Percentiles rank a stretch among this genome's conserved stretches.
Evolutionary conservation across 2,329 filamentous ascomycete genomes (phyloP).

Genomic region (Botrytis pseudocinerea): DNA sequence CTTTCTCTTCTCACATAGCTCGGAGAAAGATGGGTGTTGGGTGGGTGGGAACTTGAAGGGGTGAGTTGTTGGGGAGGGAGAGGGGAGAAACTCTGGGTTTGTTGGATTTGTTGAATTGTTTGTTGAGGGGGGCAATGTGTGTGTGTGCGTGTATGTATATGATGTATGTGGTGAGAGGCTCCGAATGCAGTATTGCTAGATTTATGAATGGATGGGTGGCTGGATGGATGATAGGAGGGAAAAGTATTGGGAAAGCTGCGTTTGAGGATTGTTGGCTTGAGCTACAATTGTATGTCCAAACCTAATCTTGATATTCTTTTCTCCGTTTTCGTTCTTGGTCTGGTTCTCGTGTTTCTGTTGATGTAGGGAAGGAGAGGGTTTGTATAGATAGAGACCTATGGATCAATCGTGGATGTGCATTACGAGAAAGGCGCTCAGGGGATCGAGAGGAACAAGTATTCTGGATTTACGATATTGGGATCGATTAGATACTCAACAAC

Average conservation of each 20-base stretch:
- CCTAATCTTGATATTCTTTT: neutral
- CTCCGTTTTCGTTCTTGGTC: neutral
- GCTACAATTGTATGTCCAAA: neutral
- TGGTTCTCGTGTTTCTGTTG: neutral
- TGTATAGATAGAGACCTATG: no score
- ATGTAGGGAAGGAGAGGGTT: neutral
- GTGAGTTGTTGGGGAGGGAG: neutral
- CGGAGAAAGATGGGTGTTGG: neutral
- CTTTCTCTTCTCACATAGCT: no score
- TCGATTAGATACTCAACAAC: neutral
- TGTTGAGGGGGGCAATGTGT: neutral
- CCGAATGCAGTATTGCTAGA: neutral
- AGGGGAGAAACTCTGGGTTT: neutral
- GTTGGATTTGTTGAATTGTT: neutral
- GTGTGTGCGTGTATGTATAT: no score
- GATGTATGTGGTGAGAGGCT: neutral
- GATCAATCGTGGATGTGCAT: neutral
- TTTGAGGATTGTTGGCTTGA: neutral
- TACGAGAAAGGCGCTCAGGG: no score
- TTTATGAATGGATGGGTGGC: neutral
- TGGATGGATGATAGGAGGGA: neutral
- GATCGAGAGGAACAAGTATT: neutral
- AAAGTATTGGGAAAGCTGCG: neutral
- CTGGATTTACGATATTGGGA: neutral
- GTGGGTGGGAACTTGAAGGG: neutral